Conservation (phyloP, 1,139 yeast genomes). For the Taphrina flavorubra region DNA sequence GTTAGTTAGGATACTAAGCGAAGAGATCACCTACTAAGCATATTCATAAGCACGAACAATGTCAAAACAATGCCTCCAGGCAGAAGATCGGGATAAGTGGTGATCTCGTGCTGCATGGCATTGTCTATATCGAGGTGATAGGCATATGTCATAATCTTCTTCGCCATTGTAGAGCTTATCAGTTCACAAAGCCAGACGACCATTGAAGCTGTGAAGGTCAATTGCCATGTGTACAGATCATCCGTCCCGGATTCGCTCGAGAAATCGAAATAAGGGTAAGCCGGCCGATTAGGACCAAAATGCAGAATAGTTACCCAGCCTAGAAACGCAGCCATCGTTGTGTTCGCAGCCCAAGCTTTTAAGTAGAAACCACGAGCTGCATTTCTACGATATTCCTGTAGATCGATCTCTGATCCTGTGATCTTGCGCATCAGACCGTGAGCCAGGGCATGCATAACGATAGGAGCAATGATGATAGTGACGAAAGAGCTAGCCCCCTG, state of each 20-base stretch:
- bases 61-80: constrained; percentile 32
- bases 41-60: constrained; percentile 36
- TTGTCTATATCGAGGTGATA: constrained; percentile 26
- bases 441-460: constrained; percentile 40
- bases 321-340: constrained; percentile 44
- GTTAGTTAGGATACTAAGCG: not conserved
- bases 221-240: constrained; percentile 34
- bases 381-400: constrained; percentile 37
- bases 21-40: constrained; percentile 18
- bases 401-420: constrained; percentile 23
- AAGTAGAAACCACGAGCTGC: constrained; percentile 43
- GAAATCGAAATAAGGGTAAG: constrained; percentile 39
- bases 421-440: constrained; percentile 20
- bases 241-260: constrained; percentile 2
- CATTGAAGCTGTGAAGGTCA: constrained; percentile 36
- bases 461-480: constrained; percentile 42
- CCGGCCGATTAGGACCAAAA: constrained; percentile 43
- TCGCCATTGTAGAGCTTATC: constrained; percentile 19
- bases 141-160: constrained; percentile 55
- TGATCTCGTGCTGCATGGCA: constrained; percentile 28
- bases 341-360: constrained; percentile 43
- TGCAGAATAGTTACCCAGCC: constrained; percentile 44
- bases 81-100: constrained; percentile 32
- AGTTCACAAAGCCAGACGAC: constrained; percentile 36
- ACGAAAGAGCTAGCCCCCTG: constrained; percentile 43